These are phyloP conservation scores for Globisporangium sylvaticum DNA, from an alignment of 352 stramenopile species.

Conservation along the genomic window DNA sequence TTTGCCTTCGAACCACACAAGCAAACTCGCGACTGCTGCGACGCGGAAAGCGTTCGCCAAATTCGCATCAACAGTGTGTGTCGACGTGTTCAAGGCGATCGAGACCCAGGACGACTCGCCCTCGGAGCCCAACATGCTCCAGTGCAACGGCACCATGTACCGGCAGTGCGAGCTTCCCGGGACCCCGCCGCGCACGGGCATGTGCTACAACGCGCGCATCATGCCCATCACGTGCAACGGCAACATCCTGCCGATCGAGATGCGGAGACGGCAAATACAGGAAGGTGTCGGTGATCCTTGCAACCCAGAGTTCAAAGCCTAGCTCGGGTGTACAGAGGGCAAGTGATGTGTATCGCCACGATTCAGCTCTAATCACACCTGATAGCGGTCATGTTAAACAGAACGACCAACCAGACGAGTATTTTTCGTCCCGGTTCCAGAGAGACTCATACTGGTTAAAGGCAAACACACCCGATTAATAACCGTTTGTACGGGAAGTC, in stretches of 20 bases:
- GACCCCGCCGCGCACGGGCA: conserved; percentile 5
- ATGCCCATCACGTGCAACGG: conserved; percentile 6
- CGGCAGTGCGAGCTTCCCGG: neutral
- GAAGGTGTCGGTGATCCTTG: neutral
- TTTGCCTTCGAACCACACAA: neutral
- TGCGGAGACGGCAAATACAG: conserved; percentile 3
- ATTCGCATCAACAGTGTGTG: neutral
- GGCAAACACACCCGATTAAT: neutral
- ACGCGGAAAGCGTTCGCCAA: neutral
- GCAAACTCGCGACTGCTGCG: neutral
- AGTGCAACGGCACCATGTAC: conserved; percentile 11
- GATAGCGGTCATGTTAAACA: neutral
- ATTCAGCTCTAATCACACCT: neutral
- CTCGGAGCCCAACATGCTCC: neutral
- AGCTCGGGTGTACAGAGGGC: neutral
- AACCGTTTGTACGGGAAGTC: neutral
- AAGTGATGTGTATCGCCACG: neutral
- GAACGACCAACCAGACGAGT: neutral
- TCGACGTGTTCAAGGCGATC: neutral
- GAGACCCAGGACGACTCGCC: neutral
- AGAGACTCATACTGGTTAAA: neutral
- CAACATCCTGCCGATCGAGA: conserved; percentile 5
- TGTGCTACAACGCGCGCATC: conserved; percentile 20
- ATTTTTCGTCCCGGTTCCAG: neutral
- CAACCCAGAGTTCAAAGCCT: neutral